Evolutionary conservation across 306 rosid species (phyloP).

Genomic region (Dryas alaskensis): DNA sequence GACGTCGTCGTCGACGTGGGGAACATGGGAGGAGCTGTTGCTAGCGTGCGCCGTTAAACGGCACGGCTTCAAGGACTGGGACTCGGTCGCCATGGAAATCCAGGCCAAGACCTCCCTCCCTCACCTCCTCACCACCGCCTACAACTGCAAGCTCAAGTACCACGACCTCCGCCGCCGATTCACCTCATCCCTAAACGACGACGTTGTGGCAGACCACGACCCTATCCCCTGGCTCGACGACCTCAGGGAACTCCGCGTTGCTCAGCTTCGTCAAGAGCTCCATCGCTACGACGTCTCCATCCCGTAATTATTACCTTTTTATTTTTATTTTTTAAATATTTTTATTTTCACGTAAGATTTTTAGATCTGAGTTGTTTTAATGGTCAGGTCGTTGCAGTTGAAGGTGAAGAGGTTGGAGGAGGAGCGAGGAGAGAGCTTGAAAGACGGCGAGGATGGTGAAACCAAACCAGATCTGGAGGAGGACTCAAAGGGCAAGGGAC

Average conservation of each 20-base stretch:
- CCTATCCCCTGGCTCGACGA: constrained; percentile 65
- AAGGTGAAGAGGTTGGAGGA: constrained; percentile 69
- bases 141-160: constrained; percentile 55
- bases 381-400: constrained; percentile 60
- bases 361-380: constrained; percentile 36
- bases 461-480: constrained; percentile 64
- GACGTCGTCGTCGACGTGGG: constrained; percentile 44
- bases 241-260: constrained; percentile 60
- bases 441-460: constrained; percentile 34
- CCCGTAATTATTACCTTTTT: constrained; percentile 36
- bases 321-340: neutral
- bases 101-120: constrained; percentile 59
- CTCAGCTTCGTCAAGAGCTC: constrained; percentile 70
- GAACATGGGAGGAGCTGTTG: constrained; percentile 75
- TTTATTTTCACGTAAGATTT: constrained; percentile 30
- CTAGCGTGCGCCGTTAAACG: constrained; percentile 71
- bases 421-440: constrained; percentile 36
- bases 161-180: constrained; percentile 65
- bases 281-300: constrained; percentile 63
- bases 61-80: constrained; percentile 73
- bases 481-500: constrained; percentile 33
- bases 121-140: constrained; percentile 49
- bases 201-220: constrained; percentile 7
- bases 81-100: constrained; percentile 59
- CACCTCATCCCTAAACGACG: constrained; percentile 31